Conservation (phyloP, 1,139 yeast species). For the Scheffersomyces quercinus region DNA sequence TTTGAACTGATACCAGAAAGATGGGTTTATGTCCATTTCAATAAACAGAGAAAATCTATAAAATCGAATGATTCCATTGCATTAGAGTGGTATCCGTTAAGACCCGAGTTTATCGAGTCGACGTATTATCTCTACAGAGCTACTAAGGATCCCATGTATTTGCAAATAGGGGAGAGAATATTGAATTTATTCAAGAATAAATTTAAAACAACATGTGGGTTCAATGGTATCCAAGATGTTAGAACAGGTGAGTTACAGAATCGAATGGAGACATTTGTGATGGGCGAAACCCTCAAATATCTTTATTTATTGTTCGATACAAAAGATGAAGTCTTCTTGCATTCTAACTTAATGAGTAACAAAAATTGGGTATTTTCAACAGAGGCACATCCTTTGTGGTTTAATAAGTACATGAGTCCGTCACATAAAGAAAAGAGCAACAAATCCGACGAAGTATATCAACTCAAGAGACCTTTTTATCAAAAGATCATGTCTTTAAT, state of each 20-base stretch:
- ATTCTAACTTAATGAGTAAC: conserved; percentile 26
- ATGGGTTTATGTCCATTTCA: conserved; percentile 53
- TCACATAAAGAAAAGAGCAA: conserved; percentile 1
- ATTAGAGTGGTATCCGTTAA: conserved; percentile 86
- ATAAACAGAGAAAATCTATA: conserved; percentile 6
- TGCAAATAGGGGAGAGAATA: conserved; percentile 70
- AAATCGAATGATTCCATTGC: conserved; percentile 35
- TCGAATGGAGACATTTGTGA: conserved; percentile 88
- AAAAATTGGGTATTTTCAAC: conserved; percentile 80
- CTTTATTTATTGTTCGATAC: conserved; percentile 78
- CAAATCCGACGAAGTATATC: conserved; percentile 4
- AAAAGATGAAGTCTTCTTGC: conserved; percentile 54
- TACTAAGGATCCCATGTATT: conserved; percentile 80
- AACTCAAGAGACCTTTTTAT: conserved; percentile 9
- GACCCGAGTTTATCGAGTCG: conserved; percentile 91
- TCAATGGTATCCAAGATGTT: conserved; percentile 74
- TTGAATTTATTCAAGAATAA: conserved; percentile 53
- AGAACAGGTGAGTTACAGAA: conserved; percentile 64
- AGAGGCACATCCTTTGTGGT: conserved; percentile 93
- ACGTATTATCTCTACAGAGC: conserved; percentile 83
- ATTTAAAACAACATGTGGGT: conserved; percentile 71
- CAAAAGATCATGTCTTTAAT: conserved; percentile 8
- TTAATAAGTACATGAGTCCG: conserved; percentile 24
- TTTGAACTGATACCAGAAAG: conserved; percentile 87
- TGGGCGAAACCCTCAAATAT: conserved; percentile 85